phyloP scores from a whole-genome alignment of 2,329 filamentous ascomycete genomes.

The Pseudonectria foliicola region DNA sequence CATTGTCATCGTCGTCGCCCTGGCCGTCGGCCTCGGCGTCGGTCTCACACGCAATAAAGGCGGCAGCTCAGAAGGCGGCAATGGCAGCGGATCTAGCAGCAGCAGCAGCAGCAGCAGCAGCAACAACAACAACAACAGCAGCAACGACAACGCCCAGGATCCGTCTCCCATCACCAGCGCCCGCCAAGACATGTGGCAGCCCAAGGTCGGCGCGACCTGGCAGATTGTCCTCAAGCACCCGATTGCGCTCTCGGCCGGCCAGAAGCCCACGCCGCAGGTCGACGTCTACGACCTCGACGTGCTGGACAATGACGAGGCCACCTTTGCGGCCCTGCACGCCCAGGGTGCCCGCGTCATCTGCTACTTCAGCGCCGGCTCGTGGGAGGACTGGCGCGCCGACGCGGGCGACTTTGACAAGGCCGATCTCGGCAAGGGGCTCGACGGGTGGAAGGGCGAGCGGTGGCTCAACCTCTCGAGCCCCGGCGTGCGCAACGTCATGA shows the following conservation, averaged over 20 bases:
- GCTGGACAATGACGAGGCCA: conserved; percentile 42
- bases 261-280: conserved; percentile 37
- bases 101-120: too few species aligned
- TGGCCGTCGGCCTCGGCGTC: conserved; percentile 50
- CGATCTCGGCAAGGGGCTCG: conserved; percentile 52
- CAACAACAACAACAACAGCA: conserved; percentile 12
- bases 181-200: conserved; percentile 38
- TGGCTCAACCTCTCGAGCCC: conserved; percentile 56
- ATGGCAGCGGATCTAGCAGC: too few species aligned
- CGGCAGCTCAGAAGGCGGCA: conserved; percentile 10
- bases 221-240: conserved; percentile 51
- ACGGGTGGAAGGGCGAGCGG: conserved; percentile 59
- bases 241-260: conserved; percentile 36
- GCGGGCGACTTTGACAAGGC: conserved; percentile 42
- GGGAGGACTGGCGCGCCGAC: conserved; percentile 57
- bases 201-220: conserved; percentile 46
- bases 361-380: conserved; percentile 68
- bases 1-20: conserved; percentile 28
- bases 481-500: conserved; percentile 60
- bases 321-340: conserved; percentile 49
- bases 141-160: conserved; percentile 8
- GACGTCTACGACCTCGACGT: conserved; percentile 43
- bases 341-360: conserved; percentile 58
- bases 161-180: conserved; percentile 18
- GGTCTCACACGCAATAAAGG: conserved; percentile 36